A percentile compares a stretch with the other conserved stretches of the same genome.
Evolutionary conservation across 2,329 filamentous ascomycete genomes (phyloP).

Genomic region (Fusarium stilboides): DNA sequence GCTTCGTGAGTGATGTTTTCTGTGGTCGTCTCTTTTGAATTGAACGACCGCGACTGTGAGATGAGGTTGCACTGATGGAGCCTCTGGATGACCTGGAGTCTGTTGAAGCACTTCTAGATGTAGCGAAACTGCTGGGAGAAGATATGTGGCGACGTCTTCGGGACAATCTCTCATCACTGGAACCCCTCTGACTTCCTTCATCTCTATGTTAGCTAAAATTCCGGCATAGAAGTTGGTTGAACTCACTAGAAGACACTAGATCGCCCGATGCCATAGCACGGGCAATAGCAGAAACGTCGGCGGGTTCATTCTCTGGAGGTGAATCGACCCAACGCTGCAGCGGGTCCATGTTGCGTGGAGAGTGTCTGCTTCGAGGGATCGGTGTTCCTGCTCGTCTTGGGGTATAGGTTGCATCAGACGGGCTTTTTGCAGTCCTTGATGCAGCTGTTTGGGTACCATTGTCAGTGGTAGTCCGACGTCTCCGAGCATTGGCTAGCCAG

Average conservation of each 20-base stretch:
- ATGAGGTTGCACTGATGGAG: slow-evolving; percentile 26
- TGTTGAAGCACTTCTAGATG: slow-evolving; percentile 39
- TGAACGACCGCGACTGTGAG: slow-evolving; percentile 17
- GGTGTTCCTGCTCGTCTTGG: slow-evolving; percentile 68
- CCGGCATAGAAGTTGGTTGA: slow-evolving; percentile 56
- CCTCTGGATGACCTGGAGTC: slow-evolving; percentile 34
- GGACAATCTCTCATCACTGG: slow-evolving; percentile 20
- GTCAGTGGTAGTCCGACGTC: slow-evolving; percentile 76
- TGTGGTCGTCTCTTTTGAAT: slow-evolving; percentile 23
- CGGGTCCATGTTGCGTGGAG: slow-evolving; percentile 41
- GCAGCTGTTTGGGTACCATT: slow-evolving; percentile 27
- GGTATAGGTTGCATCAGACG: slow-evolving; percentile 33
- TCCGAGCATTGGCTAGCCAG: slow-evolving; percentile 88
- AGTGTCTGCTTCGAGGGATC: slow-evolving; percentile 53
- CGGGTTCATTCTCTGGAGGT: slow-evolving; percentile 54
- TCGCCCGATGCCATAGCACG: slow-evolving; percentile 46
- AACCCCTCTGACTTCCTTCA: slow-evolving; percentile 26
- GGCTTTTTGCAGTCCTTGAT: neutral
- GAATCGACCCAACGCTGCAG: slow-evolving; percentile 55
- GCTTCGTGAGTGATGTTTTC: slow-evolving; percentile 20
- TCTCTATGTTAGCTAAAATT: slow-evolving; percentile 54
- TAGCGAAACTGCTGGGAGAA: slow-evolving; percentile 31
- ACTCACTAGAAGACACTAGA: slow-evolving; percentile 15
- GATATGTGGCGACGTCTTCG: slow-evolving; percentile 29
- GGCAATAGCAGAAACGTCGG: slow-evolving; percentile 52